These are phyloP conservation scores for Cladosporium velox DNA, from an alignment of 2,329 filamentous ascomycete species.

Conservation along the genomic window DNA sequence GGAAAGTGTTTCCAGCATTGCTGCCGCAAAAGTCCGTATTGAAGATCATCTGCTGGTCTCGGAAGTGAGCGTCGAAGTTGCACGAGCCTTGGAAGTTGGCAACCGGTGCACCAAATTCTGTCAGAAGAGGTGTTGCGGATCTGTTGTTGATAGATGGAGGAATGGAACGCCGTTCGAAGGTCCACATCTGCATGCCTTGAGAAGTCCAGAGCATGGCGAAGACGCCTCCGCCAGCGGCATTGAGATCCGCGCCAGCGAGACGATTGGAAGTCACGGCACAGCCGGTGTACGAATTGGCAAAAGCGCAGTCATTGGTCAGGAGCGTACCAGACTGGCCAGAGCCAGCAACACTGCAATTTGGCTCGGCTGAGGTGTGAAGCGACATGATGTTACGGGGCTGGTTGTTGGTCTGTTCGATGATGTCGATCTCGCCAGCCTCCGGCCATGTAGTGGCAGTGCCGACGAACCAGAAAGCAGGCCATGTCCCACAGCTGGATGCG, in stretches of 20 bases:
- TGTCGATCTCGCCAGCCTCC: slow-evolving; percentile 46
- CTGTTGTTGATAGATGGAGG: slow-evolving; percentile 60
- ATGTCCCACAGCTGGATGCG: slow-evolving; percentile 38
- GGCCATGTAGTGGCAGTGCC: slow-evolving; percentile 49
- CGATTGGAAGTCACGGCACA: slow-evolving; percentile 27
- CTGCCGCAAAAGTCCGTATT: slow-evolving; percentile 42
- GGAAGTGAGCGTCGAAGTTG: slow-evolving; percentile 39
- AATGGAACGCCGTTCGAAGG: slow-evolving; percentile 68
- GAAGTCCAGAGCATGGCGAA: slow-evolving; percentile 66
- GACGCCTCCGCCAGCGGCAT: slow-evolving; percentile 45
- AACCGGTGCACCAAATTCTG: slow-evolving; percentile 63
- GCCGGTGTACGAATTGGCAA: slow-evolving; percentile 35
- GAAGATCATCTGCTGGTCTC: slow-evolving; percentile 40
- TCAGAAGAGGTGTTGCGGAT: slow-evolving; percentile 57
- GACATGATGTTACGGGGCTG: slow-evolving; percentile 34
- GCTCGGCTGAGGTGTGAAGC: slow-evolving; percentile 41
- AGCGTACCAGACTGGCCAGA: slow-evolving; percentile 47
- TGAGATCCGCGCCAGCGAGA: slow-evolving; percentile 53
- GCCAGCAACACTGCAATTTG: slow-evolving; percentile 43
- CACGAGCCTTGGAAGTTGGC: slow-evolving; percentile 48
- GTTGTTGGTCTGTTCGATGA: slow-evolving; percentile 46
- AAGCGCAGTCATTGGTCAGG: slow-evolving; percentile 53
- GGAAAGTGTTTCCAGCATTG: slow-evolving; percentile 37
- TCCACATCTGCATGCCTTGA: slow-evolving; percentile 73
- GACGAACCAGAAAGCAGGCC: slow-evolving; percentile 38